Evolutionary conservation across 208 protist species (phyloP).

Genomic region (Naegleria gruberi): DNA sequence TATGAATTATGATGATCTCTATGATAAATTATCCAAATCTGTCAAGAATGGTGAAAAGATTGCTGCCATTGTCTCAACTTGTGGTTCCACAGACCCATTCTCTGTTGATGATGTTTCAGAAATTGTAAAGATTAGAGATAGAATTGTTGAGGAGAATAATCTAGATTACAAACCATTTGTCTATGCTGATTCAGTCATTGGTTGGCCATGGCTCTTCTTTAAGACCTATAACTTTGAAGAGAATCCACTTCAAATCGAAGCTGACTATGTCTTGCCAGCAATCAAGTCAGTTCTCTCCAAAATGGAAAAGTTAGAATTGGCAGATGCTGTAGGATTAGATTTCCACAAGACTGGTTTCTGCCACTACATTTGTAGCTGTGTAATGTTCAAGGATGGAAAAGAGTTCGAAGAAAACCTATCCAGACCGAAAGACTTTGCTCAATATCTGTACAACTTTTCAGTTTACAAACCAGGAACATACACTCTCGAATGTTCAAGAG

Average conservation of each 20-base stretch:
- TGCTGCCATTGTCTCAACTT: background rate
- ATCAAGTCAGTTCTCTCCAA: background rate
- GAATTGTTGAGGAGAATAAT: background rate
- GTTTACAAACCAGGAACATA: background rate
- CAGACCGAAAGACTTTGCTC: background rate
- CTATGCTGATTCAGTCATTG: background rate
- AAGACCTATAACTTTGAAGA: background rate
- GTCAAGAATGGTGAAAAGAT: background rate
- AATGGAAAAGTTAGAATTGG: background rate
- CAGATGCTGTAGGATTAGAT: background rate
- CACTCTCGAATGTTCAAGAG: background rate
- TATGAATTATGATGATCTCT: background rate
- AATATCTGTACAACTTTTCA: background rate
- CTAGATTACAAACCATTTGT: background rate
- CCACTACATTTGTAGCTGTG: background rate
- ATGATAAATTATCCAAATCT: background rate
- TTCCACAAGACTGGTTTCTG: background rate
- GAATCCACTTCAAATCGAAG: background rate
- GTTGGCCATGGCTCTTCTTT: background rate
- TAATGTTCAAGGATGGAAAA: background rate
- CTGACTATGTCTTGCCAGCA: background rate
- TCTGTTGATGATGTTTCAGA: background rate
- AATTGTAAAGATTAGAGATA: background rate
- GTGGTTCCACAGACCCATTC: background rate
- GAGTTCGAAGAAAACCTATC: background rate